Evolutionary conservation across 768 basidiomycete genomes (phyloP).

Genomic region (Boletus sensibilis): DNA sequence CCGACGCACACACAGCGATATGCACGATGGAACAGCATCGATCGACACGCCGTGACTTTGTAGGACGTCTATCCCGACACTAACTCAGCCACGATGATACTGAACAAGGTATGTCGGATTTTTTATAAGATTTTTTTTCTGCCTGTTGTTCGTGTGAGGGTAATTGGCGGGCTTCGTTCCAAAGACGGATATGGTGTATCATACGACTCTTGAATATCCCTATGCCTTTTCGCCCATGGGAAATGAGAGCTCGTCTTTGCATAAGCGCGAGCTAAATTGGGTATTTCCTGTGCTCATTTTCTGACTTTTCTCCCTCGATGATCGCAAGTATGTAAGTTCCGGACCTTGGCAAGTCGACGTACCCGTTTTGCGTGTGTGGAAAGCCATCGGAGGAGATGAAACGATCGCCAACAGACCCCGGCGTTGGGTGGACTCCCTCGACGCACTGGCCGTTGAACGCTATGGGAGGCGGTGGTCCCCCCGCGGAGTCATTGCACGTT

Average conservation of each 20-base stretch:
- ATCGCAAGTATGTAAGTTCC: conserved; percentile 7
- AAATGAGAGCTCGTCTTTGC: not conserved
- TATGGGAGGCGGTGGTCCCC: not conserved
- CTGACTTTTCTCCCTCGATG: conserved; percentile 16
- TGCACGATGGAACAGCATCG: not conserved
- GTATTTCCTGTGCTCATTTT: not conserved
- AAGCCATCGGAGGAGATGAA: not conserved
- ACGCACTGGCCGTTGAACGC: not conserved
- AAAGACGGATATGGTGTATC: not conserved
- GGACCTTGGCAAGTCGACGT: not conserved
- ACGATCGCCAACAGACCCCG: not conserved
- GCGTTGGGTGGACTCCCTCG: not conserved
- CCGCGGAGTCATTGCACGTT: conserved; percentile 2
- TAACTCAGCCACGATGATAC: not conserved
- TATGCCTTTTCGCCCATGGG: not conserved
- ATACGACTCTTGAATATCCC: not conserved
- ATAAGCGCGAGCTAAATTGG: conserved; percentile 3
- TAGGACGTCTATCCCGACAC: not conserved
- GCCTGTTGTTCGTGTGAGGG: not conserved
- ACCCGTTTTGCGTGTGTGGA: not conserved
- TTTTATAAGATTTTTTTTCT: not conserved
- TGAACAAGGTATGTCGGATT: not conserved
- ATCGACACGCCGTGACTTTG: not conserved
- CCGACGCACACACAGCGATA: not conserved
- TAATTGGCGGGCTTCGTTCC: not conserved